Base-by-base conservation (phyloP, 2,329 filamentous ascomycete species). In the Fusarium verticillioides region DNA sequence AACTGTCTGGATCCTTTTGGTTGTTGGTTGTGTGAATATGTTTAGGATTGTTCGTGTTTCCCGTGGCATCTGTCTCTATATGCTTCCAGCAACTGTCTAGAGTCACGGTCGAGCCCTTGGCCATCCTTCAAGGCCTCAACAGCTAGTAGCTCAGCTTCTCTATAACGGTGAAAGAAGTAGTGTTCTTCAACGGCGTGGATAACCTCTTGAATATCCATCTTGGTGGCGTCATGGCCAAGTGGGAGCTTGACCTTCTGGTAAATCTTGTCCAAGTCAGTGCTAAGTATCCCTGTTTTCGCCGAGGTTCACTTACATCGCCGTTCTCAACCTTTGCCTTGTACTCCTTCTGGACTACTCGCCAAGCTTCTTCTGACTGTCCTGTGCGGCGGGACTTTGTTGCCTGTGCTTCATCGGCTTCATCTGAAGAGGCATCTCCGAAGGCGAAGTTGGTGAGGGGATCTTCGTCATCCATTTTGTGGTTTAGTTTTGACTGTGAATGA, bases 181-280 rank as follows among this genome's bases (percentile, higher is more conserved):
- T 90, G 81, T 78, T 90, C 88, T 76, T 90, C 88, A 12, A 87
- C 85, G 1, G 88, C 88, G 74, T 90, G 87, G 26, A 89, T 66
- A 15, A 87, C 73, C n/a, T 86, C 83, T 70, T 89, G 87, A 4
- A 83, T 80, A 39, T 85, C 82, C 46, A 83, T 83, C 74, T 89
- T 90, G 37, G 82, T 80, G 8, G 83, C 77, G 8, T 60, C 74
- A 15, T 75, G 69, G 6, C 71, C 72, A 16, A 87, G 71, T 1
- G 87, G 87, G 5, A 88, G 73, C 10, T 76, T 66, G 40, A 88
- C 78, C 0, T 78, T 80, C 47, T 84, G 80, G 77, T 82, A 81
- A 30, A 89, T 83, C 87, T 89, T 61, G 16, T 23, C 12, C 7
- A 23, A 60, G 39, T 60, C 15, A 62, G 15, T 13, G n/a, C 21